These are phyloP conservation scores for Aspergillus sp. DNA, from an alignment of 2,329 filamentous ascomycete genomes.

Conservation along the genomic window DNA sequence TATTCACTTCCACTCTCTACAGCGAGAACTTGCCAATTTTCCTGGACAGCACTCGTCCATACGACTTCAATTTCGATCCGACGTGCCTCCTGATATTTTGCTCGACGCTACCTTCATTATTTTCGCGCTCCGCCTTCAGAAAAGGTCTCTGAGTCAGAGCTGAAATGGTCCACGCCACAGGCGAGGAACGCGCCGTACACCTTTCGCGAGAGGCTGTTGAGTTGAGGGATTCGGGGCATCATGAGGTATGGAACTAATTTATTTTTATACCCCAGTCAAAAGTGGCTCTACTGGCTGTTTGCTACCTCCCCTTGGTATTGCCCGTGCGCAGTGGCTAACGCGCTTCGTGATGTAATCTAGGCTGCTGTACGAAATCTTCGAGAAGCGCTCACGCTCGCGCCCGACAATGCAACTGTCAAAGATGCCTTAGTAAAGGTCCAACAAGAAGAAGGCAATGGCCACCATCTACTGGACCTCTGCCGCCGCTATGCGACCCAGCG, in stretches of 20 bases:
- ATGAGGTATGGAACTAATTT: constrained; percentile 38
- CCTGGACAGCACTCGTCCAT: not conserved
- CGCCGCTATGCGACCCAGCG: constrained; percentile 42
- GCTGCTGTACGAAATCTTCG: constrained; percentile 49
- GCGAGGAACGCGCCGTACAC: constrained; percentile 47
- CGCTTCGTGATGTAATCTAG: constrained; percentile 27
- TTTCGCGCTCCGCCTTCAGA: constrained; percentile 11
- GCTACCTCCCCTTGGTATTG: constrained; percentile 5
- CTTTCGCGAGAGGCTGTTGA: constrained; percentile 49
- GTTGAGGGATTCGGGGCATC: constrained; percentile 46
- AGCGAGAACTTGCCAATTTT: not conserved
- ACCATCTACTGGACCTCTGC: constrained; percentile 47
- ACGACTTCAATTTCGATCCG: not conserved
- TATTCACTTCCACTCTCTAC: constrained; percentile 2
- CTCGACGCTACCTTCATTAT: not conserved
- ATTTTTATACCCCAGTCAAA: not conserved
- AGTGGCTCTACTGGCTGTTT: not conserved
- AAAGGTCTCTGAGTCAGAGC: constrained; percentile 19
- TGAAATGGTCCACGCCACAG: constrained; percentile 45
- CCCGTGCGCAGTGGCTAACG: constrained; percentile 10
- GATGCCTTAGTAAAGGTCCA: constrained; percentile 46
- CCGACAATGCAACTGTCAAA: constrained; percentile 46
- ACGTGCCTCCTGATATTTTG: not conserved
- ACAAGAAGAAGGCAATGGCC: constrained; percentile 41
- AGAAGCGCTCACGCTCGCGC: constrained; percentile 49